Evolutionary conservation across 2,329 filamentous ascomycete genomes (phyloP), one percentile per base, ranked within the genome.

Genomic region (Fusarium gaditjirri): DNA sequence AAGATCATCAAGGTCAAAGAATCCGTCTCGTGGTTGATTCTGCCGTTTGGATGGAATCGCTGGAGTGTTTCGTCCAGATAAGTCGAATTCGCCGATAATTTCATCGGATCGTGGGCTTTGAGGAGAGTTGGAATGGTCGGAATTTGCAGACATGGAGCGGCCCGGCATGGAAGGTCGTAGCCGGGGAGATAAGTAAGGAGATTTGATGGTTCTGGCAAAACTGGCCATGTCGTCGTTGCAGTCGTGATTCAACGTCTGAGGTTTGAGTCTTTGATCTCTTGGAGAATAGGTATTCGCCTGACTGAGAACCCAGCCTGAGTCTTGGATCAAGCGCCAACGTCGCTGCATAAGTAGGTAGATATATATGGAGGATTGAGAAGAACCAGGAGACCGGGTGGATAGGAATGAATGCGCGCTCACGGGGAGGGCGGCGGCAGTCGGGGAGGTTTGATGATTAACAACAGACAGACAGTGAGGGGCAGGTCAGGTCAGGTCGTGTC

Each of bases 191-290:
- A 86, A 79, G 71, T 84, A 85, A 43, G 84, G 79, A 12, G 85
- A 81, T 72, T 86, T 83, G 77, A 88, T 83, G 17, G 86, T 86
- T 72, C 85, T 84, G 49, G 84, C 81, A 65, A 87, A 80, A 76
- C 80, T 84, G 65, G 86, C 82, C 86, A 88, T 88, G 58, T 46
- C 73, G 59, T 62, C 13, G 39, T 27, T 61, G 70, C 38, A 55
- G 63, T 60, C 58, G 63, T 58, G 35, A 38, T 61, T 68, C 38
- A 59, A 64, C 39, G 49, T 68, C 53, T 73, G 68, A 46, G 58
- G 46, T 23, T 57, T 61, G 52, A 58, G 57, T 57, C 54, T 65
- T 39, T 63, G 70, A 29, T 57, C 46, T 62, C 57, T 57, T 19
- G 52, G 55, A 13, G 58, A 39, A 46, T 59, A 70, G 50, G 42